Percentiles rank a stretch among this genome's conserved stretches.
Conservation (phyloP, 164 flowering plant species). For the Dillenia turbinata region DNA sequence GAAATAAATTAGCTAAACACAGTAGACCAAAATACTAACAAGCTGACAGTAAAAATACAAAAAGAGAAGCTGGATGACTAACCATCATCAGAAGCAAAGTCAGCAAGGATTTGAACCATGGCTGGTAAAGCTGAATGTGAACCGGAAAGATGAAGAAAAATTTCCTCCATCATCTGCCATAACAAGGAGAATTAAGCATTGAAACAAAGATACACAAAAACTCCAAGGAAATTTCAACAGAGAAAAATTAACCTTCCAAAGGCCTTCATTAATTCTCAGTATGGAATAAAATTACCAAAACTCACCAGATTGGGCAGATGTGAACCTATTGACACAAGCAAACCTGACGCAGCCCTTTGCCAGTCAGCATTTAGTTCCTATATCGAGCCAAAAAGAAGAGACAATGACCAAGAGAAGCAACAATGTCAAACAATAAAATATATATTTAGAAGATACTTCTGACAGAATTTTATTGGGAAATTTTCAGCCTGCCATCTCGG, state of each 20-base stretch:
- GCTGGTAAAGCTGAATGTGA: constrained; percentile 70
- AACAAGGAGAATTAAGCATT: background rate
- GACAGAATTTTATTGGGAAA: too few relatives aligned
- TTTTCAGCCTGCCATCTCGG: too few relatives aligned
- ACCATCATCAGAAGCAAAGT: constrained; percentile 93
- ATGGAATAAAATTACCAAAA: constrained; percentile 6
- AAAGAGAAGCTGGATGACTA: constrained; percentile 15
- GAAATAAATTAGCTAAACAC: constrained; percentile 20
- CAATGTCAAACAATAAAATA: too few relatives aligned
- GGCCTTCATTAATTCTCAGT: background rate
- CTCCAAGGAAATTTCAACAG: background rate
- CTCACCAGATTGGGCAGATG: constrained; percentile 94
- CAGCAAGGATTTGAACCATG: constrained; percentile 96
- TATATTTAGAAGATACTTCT: too few relatives aligned
- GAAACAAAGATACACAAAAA: background rate
- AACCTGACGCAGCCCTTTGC: constrained; percentile 84
- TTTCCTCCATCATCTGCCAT: constrained; percentile 93
- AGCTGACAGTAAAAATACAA: constrained; percentile 1
- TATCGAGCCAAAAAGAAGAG: background rate
- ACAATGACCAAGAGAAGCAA: too few relatives aligned
- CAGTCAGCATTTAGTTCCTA: constrained; percentile 84
- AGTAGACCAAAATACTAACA: background rate
- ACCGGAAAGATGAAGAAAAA: constrained; percentile 76
- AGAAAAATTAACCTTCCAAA: background rate
- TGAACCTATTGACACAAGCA: constrained; percentile 84